phyloP scores from a whole-genome alignment of 1,284 basidiomycete genomes.

The Pseudozyma sp. region DNA sequence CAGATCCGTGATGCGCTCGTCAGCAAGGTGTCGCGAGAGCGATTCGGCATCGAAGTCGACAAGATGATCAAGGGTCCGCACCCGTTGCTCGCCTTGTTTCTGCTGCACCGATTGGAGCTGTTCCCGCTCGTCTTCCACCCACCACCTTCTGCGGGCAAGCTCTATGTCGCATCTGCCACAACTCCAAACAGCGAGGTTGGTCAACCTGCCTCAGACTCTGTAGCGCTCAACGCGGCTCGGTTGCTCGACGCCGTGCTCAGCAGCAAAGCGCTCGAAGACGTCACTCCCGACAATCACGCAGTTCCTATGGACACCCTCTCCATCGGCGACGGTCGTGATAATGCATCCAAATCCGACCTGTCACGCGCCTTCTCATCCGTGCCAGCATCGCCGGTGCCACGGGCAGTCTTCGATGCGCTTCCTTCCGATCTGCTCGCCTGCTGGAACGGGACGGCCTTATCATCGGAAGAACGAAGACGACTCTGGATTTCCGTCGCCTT shows the following conservation, averaged over 20 bases:
- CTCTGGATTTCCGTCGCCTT: constrained; percentile 56
- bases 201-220: constrained; percentile 16
- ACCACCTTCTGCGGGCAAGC: constrained; percentile 35
- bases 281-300: constrained; percentile 12
- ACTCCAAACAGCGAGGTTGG: constrained; percentile 1
- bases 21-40: constrained; percentile 66
- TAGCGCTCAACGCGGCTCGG: constrained; percentile 43
- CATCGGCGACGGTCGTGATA: constrained; percentile 16
- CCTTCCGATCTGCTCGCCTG: constrained; percentile 20
- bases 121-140: constrained; percentile 60
- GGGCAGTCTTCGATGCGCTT: constrained; percentile 32
- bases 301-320: constrained; percentile 35
- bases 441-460: constrained; percentile 34
- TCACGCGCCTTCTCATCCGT: constrained; percentile 32
- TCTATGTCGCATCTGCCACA: constrained; percentile 1
- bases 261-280: constrained; percentile 16
- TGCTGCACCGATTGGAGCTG: constrained; percentile 57
- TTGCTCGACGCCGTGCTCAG: constrained; percentile 41
- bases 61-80: constrained; percentile 68
- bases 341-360: constrained; percentile 13
- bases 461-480: constrained; percentile 36
- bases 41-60: constrained; percentile 68
- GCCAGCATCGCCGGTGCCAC: constrained; percentile 21
- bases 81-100: constrained; percentile 54
- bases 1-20: constrained; percentile 71